Conservation (phyloP, 148 eudicot genomes). For the Dianthus caryophyllus region DNA sequence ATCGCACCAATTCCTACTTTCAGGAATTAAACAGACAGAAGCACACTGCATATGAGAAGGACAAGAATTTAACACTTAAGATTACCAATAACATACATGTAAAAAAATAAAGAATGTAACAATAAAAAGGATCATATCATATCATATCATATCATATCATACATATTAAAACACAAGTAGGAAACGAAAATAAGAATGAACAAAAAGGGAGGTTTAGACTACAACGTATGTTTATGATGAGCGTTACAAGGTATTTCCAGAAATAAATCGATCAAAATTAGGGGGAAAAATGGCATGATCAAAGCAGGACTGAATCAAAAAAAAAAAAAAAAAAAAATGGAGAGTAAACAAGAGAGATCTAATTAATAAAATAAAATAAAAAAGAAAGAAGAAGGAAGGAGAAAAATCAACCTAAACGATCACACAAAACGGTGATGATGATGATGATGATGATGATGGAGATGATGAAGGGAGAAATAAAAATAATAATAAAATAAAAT, state of each 20-base stretch:
- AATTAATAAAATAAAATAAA: not conserved
- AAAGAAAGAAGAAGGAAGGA: not conserved
- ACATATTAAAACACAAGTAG: too few species aligned
- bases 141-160: too few species aligned
- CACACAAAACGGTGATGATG: not conserved
- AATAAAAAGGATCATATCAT: too few species aligned
- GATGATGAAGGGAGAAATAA: not conserved
- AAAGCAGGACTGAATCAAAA: not conserved
- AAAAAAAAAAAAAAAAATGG: not conserved
- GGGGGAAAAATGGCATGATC: not conserved
- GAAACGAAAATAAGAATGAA: not conserved
- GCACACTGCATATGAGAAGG: slow-evolving; percentile 12
- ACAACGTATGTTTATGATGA: not conserved
- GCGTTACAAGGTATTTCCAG: not conserved
- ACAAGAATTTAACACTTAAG: not conserved
- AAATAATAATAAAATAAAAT: not conserved
- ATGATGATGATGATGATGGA: not conserved
- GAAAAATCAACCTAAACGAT: not conserved
- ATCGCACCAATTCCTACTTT: slow-evolving; percentile 8
- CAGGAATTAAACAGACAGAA: not conserved
- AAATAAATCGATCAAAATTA: too few species aligned
- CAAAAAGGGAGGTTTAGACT: not conserved
- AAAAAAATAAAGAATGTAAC: too few species aligned
- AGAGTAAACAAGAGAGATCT: slow-evolving; percentile 1
- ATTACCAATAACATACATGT: not conserved